Evolutionary conservation across 352 stramenopile species (phyloP), one percentile per base, ranked within the genome.

Genomic region (Plasmopara viticola): DNA sequence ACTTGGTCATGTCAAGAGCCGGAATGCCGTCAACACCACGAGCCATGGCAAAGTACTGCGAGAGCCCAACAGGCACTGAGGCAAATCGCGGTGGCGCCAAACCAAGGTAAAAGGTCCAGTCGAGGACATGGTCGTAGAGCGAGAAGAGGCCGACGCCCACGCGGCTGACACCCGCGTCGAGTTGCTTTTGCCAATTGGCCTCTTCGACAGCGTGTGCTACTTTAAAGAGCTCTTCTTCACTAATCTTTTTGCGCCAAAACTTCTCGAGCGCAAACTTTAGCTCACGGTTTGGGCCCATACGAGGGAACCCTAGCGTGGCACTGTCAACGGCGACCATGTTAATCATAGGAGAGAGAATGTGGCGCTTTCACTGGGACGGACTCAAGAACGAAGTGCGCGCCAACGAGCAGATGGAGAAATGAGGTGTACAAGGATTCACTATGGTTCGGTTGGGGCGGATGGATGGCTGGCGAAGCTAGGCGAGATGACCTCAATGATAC

Each of bases 191-290:
- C 90, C 90, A 97, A 57, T 91, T 92, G 60, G 70, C 59, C 28
- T 89, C 70, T 58, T 97, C 86, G 1, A 97, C 79, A 5, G 64
- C 38, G 58, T 85, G 58, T 7, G 85, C 86, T 12, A 91, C 72
- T 33, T 64, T 58, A 48, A 80, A 83, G 31, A 97, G 77, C 60
- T 94, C 86, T n/a, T 82, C 57, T 61, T 94, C 72, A 35, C 49
- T 74, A 47, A 94, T 70, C 53, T 87, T 86, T 49, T 83, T 70
- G 56, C 84, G 84, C 90, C 90, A 97, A 69, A 92, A 95, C 65
- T 95, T 95, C 64, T 97, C 90, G 13, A 97, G 66, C 5, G 86
- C 86, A 60, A 96, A 96, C 81, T 97, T 97, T 55, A 97, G 84
- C 72, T 97, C 90, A 13, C 90, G 84, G 68, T 96, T 96, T 20